Evolutionary conservation across 208 protist species (phyloP), one percentile per base, ranked within the genome.

Genomic region (Sergeia podlipaevii): DNA sequence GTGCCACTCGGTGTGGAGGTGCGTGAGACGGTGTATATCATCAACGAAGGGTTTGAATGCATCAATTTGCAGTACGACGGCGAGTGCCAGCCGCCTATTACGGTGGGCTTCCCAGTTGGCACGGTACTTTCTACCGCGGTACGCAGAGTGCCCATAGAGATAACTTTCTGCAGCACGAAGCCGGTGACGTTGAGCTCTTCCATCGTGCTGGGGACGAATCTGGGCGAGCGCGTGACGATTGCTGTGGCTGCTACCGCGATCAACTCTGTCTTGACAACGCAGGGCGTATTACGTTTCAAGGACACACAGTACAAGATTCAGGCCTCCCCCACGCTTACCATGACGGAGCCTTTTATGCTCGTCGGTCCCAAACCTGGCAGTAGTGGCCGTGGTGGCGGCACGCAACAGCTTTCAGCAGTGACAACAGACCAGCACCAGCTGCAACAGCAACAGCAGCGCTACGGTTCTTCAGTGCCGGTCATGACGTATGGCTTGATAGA

Each of bases 1-100:
- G 80, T 95, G 17, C 94, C 96, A 1, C 73, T 97, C 6, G 88
- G 85, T 27, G 57, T 96, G 6, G 48, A 50, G 0, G 68, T 92
- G 7, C 36, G 28, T 38, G 70, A 80, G 15, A 85, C 79, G 15
- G 77, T 98, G 48, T 59, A 72, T 51, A 69, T 98, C 10, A 65
- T 74, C 62, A 97, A 97, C 70, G 81, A 97, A 20, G 95, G 96
- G 34, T 98, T 97, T 72, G 91, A 97, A 10, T 56, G 77, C 29
- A 77, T 97, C 27, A 66, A 89, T 21, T 56, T 98, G 15, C 38
- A 61, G 17, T 95, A 96, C 71, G 45, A 80, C 8, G 93, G 89
- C 48, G 55, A 62, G 30, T 65, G 64, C 29, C 13, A 15, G 38
- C 78, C 70, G 6, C 91, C 93, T 33, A 54, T 97, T 21, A 65